A percentile compares a stretch with the other conserved stretches of the same genome.
These are phyloP conservation scores for Penicillium fimorum DNA, from an alignment of 495 filamentous ascomycete species.

Conservation along the genomic window DNA sequence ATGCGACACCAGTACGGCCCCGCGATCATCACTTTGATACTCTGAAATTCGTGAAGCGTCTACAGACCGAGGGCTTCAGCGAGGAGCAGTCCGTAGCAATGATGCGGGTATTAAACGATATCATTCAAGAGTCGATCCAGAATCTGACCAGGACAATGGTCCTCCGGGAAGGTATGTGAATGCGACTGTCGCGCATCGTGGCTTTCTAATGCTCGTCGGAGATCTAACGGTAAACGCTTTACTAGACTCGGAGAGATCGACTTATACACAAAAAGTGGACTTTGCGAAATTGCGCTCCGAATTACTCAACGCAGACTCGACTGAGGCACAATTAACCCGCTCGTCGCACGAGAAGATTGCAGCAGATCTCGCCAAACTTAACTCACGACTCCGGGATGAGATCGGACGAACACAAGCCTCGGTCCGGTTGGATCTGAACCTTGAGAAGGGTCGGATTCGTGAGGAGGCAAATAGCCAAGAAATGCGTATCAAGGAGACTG, in stretches of 20 bases:
- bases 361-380: constrained; percentile 92
- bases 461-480: constrained; percentile 97
- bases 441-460: constrained; percentile 95
- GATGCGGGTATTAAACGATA: constrained; percentile 96
- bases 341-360: constrained; percentile 89
- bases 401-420: constrained; percentile 89
- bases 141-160: constrained; percentile 99
- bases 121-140: constrained; percentile 97
- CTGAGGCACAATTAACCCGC: constrained; percentile 82
- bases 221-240: constrained; percentile 1
- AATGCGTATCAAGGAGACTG: constrained; percentile 97
- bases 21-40: constrained; percentile 98
- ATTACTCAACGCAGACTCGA: constrained; percentile 84
- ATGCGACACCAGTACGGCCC: constrained; percentile 56
- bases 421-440: constrained; percentile 86
- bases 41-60: constrained; percentile 89
- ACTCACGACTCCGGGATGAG: constrained; percentile 84
- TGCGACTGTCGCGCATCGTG: neutral
- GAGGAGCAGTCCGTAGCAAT: constrained; percentile 93
- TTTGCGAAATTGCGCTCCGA: constrained; percentile 98
- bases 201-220: neutral
- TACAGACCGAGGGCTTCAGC: constrained; percentile 89
- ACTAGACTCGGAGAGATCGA: constrained; percentile 60
- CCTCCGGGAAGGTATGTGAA: constrained; percentile 69
- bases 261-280: constrained; percentile 98